Evolutionary conservation across 2,329 filamentous ascomycete species (phyloP).

Genomic region (Lecanoromycetidae sp.): DNA sequence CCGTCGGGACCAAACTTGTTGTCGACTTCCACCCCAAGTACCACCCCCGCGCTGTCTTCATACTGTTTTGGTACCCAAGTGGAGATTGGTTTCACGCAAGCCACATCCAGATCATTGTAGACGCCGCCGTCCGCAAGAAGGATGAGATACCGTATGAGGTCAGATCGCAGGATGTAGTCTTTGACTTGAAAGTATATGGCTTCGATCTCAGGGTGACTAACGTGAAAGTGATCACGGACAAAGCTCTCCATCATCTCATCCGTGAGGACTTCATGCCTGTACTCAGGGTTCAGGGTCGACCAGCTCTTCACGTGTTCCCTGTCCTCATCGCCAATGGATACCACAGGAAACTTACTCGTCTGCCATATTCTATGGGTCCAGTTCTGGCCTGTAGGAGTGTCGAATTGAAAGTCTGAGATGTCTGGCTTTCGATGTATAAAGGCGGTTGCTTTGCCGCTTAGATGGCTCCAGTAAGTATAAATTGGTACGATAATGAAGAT

Average conservation of each 20-base stretch:
- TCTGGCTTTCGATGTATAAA: not conserved
- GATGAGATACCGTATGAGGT: slow-evolving; percentile 32
- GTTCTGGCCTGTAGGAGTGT: not conserved
- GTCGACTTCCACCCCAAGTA: slow-evolving; percentile 33
- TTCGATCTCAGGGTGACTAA: slow-evolving; percentile 29
- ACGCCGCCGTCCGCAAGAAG: slow-evolving; percentile 31
- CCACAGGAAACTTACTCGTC: slow-evolving; percentile 5
- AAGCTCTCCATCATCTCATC: slow-evolving; percentile 19
- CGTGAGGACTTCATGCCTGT: slow-evolving; percentile 11
- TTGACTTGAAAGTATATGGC: slow-evolving; percentile 25
- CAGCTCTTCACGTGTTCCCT: slow-evolving; percentile 3
- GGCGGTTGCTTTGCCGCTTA: not conserved
- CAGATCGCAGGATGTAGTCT: slow-evolving; percentile 31
- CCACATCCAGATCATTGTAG: slow-evolving; percentile 33
- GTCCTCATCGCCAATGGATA: slow-evolving; percentile 4
- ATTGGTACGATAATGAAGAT: not conserved
- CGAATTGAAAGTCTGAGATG: not conserved
- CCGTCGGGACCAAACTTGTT: slow-evolving; percentile 11
- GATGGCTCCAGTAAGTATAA: not conserved
- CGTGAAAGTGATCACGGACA: slow-evolving; percentile 27
- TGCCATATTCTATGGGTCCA: slow-evolving; percentile 14
- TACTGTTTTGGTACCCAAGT: slow-evolving; percentile 29
- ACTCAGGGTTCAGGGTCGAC: slow-evolving; percentile 7
- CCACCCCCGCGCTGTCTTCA: slow-evolving; percentile 20
- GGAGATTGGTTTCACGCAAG: slow-evolving; percentile 25